phyloP scores from a whole-genome alignment of 768 basidiomycete genomes.

The Lentinula boryana region DNA sequence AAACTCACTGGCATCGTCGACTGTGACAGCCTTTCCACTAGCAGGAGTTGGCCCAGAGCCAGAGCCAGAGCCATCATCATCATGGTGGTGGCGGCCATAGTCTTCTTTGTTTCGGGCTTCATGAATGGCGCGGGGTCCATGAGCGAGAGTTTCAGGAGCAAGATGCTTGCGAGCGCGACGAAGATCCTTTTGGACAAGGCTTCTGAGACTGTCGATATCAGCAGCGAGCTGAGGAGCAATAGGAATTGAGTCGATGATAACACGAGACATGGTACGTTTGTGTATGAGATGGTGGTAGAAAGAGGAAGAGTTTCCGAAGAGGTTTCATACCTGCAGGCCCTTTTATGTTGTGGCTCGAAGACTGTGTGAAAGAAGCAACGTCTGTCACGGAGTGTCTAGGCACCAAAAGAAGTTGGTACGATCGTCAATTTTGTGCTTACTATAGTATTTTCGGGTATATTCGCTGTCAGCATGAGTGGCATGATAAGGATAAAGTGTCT shows the following conservation, averaged over 20 bases:
- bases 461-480: no score
- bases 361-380: background rate
- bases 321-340: background rate
- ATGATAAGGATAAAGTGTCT: no score
- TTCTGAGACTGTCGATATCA: background rate
- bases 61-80: slow-evolving; percentile 10
- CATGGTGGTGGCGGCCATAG: background rate
- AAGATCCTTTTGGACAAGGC: background rate
- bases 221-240: background rate
- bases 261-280: background rate
- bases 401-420: background rate
- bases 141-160: background rate
- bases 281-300: background rate
- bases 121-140: slow-evolving; percentile 22
- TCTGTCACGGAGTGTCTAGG: background rate
- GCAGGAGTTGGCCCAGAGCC: background rate
- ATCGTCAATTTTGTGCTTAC: no score
- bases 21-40: slow-evolving; percentile 37
- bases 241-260: background rate
- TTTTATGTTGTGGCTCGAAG: background rate
- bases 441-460: no score
- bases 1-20: slow-evolving; percentile 42
- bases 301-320: background rate
- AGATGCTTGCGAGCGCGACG: background rate
- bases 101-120: slow-evolving; percentile 18